A percentile compares a stretch with the other conserved stretches of the same genome.
phyloP scores from a whole-genome alignment of 192 early-diverging fungal species.

The Gaertneriomyces sp. region DNA sequence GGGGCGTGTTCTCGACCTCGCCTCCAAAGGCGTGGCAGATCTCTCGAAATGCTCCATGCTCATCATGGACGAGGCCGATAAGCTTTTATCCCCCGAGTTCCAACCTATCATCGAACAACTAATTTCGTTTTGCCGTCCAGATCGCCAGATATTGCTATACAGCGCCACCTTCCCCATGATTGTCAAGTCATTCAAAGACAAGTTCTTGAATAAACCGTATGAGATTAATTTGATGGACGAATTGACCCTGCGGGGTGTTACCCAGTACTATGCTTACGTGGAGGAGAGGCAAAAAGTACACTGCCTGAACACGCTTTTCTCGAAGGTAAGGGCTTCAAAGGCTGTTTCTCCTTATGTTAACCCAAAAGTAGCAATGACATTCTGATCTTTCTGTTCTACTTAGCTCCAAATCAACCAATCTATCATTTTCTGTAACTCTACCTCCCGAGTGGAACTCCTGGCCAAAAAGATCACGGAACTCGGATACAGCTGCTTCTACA shows the following conservation, averaged over 20 bases:
- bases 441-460: conserved; percentile 95
- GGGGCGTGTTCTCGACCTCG: conserved; percentile 94
- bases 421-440: conserved; percentile 99
- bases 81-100: conserved; percentile 97
- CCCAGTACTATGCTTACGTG: conserved; percentile 99
- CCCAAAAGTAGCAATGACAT: no score
- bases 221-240: conserved; percentile 99
- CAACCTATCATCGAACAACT: conserved; percentile 97
- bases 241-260: conserved; percentile 94
- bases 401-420: conserved; percentile 99
- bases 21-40: conserved; percentile 89
- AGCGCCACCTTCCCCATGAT: conserved; percentile 97
- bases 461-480: conserved; percentile 99
- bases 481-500: conserved; percentile 99
- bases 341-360: no score
- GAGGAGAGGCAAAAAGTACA: conserved; percentile 99
- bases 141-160: conserved; percentile 94
- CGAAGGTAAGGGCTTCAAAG: conserved; percentile 76
- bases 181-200: conserved; percentile 97
- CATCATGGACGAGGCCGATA: conserved; percentile 99
- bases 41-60: conserved; percentile 85
- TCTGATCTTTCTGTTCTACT: no score
- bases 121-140: conserved; percentile 79
- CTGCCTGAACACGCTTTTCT: conserved; percentile 83
- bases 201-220: conserved; percentile 91